Percentiles rank a stretch among this genome's conserved stretches.
These are phyloP conservation scores for Schizophyllum commune DNA, from an alignment of 1,284 basidiomycete species.

Conservation along the genomic window DNA sequence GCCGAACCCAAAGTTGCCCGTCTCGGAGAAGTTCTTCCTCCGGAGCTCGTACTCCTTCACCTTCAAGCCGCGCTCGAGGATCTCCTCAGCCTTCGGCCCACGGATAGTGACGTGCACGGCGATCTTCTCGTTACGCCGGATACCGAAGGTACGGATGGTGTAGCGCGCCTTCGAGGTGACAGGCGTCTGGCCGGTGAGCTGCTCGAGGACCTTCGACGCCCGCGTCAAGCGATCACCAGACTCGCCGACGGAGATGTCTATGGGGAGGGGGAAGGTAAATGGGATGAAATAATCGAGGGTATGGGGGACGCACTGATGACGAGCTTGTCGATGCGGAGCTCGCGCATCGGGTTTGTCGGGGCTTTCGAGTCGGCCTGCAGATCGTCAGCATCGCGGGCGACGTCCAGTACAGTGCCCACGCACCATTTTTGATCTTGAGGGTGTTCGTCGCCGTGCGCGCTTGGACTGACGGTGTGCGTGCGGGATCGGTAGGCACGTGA, in stretches of 20 bases:
- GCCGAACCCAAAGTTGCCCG: slow-evolving; percentile 98
- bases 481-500: neutral
- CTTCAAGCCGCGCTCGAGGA: slow-evolving; percentile 97
- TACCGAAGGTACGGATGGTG: slow-evolving; percentile 98
- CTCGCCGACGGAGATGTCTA: slow-evolving; percentile 99
- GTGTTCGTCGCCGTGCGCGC: neutral
- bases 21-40: slow-evolving; percentile 93
- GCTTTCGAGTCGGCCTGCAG: slow-evolving; percentile 83
- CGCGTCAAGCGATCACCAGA: slow-evolving; percentile 99
- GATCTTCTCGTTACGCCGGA: slow-evolving; percentile 99
- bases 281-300: neutral
- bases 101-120: slow-evolving; percentile 99
- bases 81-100: slow-evolving; percentile 99
- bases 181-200: slow-evolving; percentile 98
- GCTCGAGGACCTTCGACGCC: slow-evolving; percentile 99
- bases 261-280: slow-evolving; percentile 3
- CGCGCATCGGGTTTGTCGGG: slow-evolving; percentile 91
- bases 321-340: slow-evolving; percentile 97
- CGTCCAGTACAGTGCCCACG: neutral
- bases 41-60: slow-evolving; percentile 99
- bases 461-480: neutral
- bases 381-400: neutral
- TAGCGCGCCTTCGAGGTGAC: slow-evolving; percentile 99
- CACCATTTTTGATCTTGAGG: neutral
- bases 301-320: slow-evolving; percentile 83